Percentiles rank a stretch among this genome's conserved stretches.
Evolutionary conservation across 345 rosid species (phyloP).

Genomic region (Acer yangbiense): DNA sequence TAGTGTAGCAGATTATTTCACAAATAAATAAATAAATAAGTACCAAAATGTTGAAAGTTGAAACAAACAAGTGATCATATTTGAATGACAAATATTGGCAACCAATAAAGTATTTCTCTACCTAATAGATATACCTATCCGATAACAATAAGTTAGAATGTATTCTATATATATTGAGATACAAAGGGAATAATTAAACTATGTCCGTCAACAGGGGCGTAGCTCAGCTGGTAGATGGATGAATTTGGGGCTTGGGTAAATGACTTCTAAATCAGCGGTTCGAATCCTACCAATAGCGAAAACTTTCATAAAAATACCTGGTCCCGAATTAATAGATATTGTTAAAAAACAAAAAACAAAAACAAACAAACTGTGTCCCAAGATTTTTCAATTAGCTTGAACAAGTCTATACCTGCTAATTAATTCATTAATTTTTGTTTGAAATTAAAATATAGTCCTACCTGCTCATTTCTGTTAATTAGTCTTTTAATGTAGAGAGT

Average conservation of each 20-base stretch:
- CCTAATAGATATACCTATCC: neutral
- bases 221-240: no score
- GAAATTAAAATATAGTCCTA: neutral
- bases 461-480: neutral
- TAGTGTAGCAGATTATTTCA: no score
- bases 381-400: neutral
- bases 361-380: neutral
- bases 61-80: neutral
- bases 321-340: no score
- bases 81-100: neutral
- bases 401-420: neutral
- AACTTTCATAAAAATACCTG: no score
- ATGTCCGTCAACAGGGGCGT: neutral
- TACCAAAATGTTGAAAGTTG: neutral
- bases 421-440: neutral
- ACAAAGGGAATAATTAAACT: neutral
- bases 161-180: neutral
- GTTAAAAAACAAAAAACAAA: no score
- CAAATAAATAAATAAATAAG: no score
- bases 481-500: neutral
- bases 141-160: neutral
- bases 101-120: no score
- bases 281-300: no score
- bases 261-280: no score
- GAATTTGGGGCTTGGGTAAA: no score